Evolutionary conservation across 2,329 filamentous ascomycete species (phyloP), one percentile per base, ranked within the genome.

Genomic region (Claviceps sorghi): DNA sequence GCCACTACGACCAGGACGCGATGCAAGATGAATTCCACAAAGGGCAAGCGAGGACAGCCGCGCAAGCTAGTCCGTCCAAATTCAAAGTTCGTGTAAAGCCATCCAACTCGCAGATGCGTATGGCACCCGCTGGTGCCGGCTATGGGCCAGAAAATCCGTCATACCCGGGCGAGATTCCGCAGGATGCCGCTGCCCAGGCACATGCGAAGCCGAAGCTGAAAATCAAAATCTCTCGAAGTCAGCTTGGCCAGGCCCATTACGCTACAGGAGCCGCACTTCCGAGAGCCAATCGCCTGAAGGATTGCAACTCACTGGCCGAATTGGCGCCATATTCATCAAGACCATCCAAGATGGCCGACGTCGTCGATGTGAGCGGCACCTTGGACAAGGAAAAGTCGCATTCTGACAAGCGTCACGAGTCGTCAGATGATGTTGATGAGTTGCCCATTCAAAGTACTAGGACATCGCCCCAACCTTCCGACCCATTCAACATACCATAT

Each of bases 401-500:
- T 10, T 30, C 40, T 45, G 52, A 51, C 30, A 11, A 40, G 32
- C 22, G 10, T 21, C 45, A 26, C n/a, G 11, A 29, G 17, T 22
- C 40, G 2, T 47, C 53, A 53, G 50, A 58, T 53, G 34, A n/a
- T 36, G 19, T 54, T 55, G 17, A 52, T 51, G 52, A 32, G 47
- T 3, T 49, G 52, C 36, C 52, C 32, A 17, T 30, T 53, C 42
- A 53, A 52, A 42, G 40, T 13, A 42, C 34, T n/a, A 52, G 57
- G 17, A 52, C 49, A 38, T 61, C 59, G 1, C 54, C 56, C 7
- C 58, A 58, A 40, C 48, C 58, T 22, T 66, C 65, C 13, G 64
- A 68, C 29, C 66, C 65, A 42, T 67, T 68, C 51, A 65, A 66
- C 44, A 64, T 69, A 50, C 52, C 60, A 13, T 66, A 65, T 52